These are phyloP conservation scores for Hygrophorus russula DNA, from an alignment of 768 basidiomycete genomes.

Conservation along the genomic window DNA sequence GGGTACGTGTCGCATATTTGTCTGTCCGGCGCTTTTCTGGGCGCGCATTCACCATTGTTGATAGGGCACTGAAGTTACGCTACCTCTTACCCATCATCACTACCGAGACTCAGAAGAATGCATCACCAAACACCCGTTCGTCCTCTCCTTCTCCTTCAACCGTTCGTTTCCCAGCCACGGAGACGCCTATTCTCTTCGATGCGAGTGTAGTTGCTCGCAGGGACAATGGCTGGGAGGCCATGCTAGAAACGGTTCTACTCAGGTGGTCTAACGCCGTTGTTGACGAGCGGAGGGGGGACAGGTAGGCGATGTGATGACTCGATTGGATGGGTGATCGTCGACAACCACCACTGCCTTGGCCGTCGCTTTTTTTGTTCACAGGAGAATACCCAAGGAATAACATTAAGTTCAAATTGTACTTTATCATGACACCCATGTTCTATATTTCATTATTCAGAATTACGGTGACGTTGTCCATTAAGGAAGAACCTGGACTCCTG, in stretches of 20 bases:
- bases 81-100: slow-evolving; percentile 66
- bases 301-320: not conserved
- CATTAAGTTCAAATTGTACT: no score
- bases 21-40: not conserved
- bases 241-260: slow-evolving; percentile 54
- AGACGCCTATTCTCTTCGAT: slow-evolving; percentile 55
- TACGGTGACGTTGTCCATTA: not conserved
- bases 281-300: slow-evolving; percentile 42
- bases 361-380: not conserved
- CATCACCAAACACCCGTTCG: slow-evolving; percentile 13
- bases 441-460: slow-evolving; percentile 1
- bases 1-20: slow-evolving; percentile 45
- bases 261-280: slow-evolving; percentile 63
- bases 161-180: slow-evolving; percentile 25
- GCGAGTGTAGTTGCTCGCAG: slow-evolving; percentile 59
- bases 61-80: slow-evolving; percentile 70
- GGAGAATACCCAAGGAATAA: no score
- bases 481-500: no score
- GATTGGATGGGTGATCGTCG: not conserved
- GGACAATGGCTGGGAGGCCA: slow-evolving; percentile 72
- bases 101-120: slow-evolving; percentile 21
- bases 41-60: slow-evolving; percentile 2
- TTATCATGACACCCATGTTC: not conserved
- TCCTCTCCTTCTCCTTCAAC: slow-evolving; percentile 19
- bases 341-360: not conserved